Base-by-base conservation (phyloP, 192 early-diverging fungal genomes). In the Rhizophagus clarus region DNA sequence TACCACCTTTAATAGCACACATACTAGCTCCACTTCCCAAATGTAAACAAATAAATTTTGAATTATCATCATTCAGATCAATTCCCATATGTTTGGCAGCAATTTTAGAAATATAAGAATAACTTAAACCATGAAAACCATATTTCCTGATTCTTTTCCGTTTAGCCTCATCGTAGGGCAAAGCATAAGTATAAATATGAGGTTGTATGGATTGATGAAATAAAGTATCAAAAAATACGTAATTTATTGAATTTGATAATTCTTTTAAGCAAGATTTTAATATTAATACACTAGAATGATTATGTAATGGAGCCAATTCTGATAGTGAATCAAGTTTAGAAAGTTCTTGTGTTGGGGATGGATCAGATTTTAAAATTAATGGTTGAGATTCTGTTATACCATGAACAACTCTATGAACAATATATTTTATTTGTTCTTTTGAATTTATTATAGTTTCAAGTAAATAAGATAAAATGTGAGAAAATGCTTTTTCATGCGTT, bases 261-360 rank as follows among this genome's bases (percentile, higher is more conserved):
- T 47, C 45, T 9, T 56, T 64, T 34, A 81, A 40, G 6, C 76
- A 79, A 37, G 45, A 22, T 26, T 66, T 56, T n/a, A 81, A 77
- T 28, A 81, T 75, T 3, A 77, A 60, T 22, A 81, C 81, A 34
- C 63, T 64, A 37, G 63, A 26, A 45, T 76, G 76, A 49, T 81
- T 81, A 70, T 81, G 81, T 12, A 81, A 42, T 2, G 81, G 81
- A 22, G 81, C 81, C 66, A 81, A 31, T 45, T 81, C 81, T n/a
- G 64, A 67, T 3, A 81, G 56, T 26, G 31, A 67, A 75, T 81
- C 81, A 28, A 81, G 66, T 42, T 81, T 63, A 31, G 60, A 12
- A 1, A 81, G 24, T 20, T 47, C 74, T 9, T 17, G 28, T 28
- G 24, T 4, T 3, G 31, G 26, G 15, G 64, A 29, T 31, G 64